Conservation (phyloP, 1,284 basidiomycete genomes). For the Melampsora americana region DNA sequence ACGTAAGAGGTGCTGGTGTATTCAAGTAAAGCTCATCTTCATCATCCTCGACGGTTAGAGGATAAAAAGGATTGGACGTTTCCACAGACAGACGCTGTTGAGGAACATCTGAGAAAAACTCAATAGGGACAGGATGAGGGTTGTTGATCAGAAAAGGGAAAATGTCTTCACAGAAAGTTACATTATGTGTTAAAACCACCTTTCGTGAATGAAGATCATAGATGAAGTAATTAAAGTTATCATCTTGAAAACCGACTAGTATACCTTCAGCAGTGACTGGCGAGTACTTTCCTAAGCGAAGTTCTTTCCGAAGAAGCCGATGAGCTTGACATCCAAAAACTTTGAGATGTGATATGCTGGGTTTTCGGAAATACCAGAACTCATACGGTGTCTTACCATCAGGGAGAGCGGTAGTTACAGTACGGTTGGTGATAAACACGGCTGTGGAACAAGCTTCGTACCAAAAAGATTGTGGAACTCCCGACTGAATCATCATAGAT, state of each 20-base stretch:
- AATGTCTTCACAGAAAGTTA: background rate
- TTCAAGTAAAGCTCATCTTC: background rate
- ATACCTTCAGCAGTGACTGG: background rate
- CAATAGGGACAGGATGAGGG: background rate
- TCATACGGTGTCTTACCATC: background rate
- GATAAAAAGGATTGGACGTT: background rate
- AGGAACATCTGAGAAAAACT: background rate
- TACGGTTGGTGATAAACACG: background rate
- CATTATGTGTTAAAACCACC: background rate
- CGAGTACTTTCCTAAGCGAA: background rate
- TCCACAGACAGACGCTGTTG: background rate
- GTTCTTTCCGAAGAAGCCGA: background rate
- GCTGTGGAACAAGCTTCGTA: background rate
- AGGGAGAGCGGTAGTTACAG: background rate
- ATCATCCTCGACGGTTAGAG: background rate
- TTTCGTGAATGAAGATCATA: background rate
- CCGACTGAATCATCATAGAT: background rate
- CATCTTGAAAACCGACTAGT: background rate
- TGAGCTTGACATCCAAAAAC: background rate
- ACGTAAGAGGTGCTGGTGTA: too few species aligned
- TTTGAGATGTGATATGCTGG: background rate
- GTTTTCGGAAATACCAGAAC: background rate
- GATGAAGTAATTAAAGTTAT: background rate
- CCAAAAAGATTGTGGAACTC: background rate
- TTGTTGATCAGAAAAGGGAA: background rate